Percentiles rank a stretch among this genome's conserved stretches.
phyloP scores from a whole-genome alignment of 257 asterid species.

The Plantago major region DNA sequence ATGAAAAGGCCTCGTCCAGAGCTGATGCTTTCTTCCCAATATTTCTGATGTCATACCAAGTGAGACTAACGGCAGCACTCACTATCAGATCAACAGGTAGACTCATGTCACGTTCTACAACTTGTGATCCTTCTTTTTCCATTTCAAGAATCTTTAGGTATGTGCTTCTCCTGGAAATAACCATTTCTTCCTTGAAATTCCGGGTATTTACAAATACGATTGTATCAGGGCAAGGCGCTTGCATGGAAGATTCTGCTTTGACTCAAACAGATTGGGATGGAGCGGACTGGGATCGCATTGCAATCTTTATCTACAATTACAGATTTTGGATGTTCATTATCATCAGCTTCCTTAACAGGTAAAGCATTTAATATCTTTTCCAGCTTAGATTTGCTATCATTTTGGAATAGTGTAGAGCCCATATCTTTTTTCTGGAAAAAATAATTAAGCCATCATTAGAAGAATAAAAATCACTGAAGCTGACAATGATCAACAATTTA shows the following conservation, averaged over 20 bases:
- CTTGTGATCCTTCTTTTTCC: constrained; percentile 82
- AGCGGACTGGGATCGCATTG: constrained; percentile 36
- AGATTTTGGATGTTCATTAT: constrained; percentile 31
- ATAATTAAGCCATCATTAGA: constrained; percentile 18
- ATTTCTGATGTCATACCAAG: constrained; percentile 86
- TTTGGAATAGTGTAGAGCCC: constrained; percentile 31
- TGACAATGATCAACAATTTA: constrained; percentile 13
- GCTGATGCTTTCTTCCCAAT: constrained; percentile 81
- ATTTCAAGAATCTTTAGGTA: constrained; percentile 83
- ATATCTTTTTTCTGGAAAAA: constrained; percentile 40
- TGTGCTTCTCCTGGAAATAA: constrained; percentile 87
- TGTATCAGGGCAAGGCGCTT: constrained; percentile 35
- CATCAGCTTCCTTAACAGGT: constrained; percentile 44
- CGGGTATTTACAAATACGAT: constrained; percentile 77
- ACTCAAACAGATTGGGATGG: constrained; percentile 35
- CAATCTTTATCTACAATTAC: constrained; percentile 38
- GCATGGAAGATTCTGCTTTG: constrained; percentile 40
- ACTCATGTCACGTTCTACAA: constrained; percentile 79
- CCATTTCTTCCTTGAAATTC: constrained; percentile 75
- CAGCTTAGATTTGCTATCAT: constrained; percentile 34
- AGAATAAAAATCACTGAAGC: constrained; percentile 17
- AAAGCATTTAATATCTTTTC: constrained; percentile 51
- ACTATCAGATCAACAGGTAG: constrained; percentile 74
- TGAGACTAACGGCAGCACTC: constrained; percentile 69
- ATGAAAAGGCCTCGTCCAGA: constrained; percentile 67